These are phyloP conservation scores for Remersonia thermophila DNA, from an alignment of 2,329 filamentous ascomycete genomes.

Conservation along the genomic window DNA sequence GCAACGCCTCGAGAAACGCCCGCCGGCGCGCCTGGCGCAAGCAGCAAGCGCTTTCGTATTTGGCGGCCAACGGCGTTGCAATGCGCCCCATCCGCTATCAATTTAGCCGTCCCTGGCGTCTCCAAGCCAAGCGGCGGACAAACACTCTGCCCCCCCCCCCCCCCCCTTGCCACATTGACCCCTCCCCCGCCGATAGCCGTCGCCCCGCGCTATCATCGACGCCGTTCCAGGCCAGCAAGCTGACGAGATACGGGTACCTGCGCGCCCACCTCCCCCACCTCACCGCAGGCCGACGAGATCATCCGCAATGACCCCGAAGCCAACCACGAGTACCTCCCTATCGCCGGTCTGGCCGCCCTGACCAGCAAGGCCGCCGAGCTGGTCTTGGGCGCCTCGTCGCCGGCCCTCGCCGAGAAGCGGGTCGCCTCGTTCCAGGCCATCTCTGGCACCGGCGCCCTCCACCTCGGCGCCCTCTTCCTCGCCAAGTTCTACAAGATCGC, in stretches of 20 bases:
- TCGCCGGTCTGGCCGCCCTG: constrained; percentile 76
- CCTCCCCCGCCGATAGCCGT: constrained; percentile 9
- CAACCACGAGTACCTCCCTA: constrained; percentile 98
- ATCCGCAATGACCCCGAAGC: constrained; percentile 78
- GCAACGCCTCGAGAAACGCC: background rate
- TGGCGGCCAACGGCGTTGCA: background rate
- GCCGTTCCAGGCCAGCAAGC: background rate
- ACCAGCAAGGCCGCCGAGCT: constrained; percentile 84
- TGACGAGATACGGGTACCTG: background rate
- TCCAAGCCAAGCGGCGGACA: background rate
- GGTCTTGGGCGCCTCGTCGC: constrained; percentile 67
- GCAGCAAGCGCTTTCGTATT: no score
- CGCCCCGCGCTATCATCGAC: background rate
- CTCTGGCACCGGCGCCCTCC: constrained; percentile 90
- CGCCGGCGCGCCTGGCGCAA: no score
- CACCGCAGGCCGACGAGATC: constrained; percentile 81
- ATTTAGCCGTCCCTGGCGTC: background rate
- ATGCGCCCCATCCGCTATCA: no score
- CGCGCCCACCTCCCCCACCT: background rate
- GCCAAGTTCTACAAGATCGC: constrained; percentile 72
- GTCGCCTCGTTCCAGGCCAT: constrained; percentile 80
- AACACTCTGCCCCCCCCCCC: no score
- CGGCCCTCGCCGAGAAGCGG: constrained; percentile 74
- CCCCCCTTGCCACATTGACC: constrained; percentile 4
- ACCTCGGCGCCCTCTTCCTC: constrained; percentile 88